Conservation (phyloP, 2,329 filamentous ascomycete genomes). For the Trichophyton benhamiae region DNA sequence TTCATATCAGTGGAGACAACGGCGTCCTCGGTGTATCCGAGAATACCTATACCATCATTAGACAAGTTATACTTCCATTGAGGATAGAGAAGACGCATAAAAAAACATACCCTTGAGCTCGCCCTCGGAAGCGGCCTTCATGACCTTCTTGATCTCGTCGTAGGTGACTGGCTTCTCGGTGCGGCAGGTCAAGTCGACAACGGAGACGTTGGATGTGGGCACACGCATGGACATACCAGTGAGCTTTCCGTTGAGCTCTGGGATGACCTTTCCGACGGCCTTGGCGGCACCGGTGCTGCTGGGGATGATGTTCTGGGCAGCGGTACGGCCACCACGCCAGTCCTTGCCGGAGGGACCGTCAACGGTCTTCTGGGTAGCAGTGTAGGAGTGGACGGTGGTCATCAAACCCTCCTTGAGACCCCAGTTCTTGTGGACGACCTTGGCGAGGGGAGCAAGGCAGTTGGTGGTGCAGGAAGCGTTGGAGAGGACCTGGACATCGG, state of each 20-base stretch:
- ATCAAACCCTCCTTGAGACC: constrained; percentile 96
- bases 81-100: neutral
- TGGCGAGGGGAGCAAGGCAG: constrained; percentile 97
- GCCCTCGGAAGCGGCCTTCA: constrained; percentile 79
- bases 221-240: constrained; percentile 99
- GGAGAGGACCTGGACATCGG: constrained; percentile 84
- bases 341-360: constrained; percentile 97
- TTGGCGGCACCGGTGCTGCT: constrained; percentile 98
- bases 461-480: constrained; percentile 99
- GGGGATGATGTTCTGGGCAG: constrained; percentile 99
- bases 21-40: constrained; percentile 94
- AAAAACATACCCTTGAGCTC: constrained; percentile 63
- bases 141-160: constrained; percentile 80
- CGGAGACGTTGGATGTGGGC: constrained; percentile 95
- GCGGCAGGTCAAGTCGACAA: constrained; percentile 91
- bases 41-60: constrained; percentile 49
- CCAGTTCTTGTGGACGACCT: constrained; percentile 98
- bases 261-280: constrained; percentile 99
- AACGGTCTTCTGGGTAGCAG: constrained; percentile 98
- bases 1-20: constrained; percentile 88
- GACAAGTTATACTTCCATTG: neutral
- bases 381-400: constrained; percentile 99
- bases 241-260: constrained; percentile 95
- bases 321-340: constrained; percentile 97
- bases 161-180: constrained; percentile 66